Percentiles rank a stretch among this genome's conserved stretches.
phyloP scores from a whole-genome alignment of 176 grass and related monocot species.

The Triticum turgidum region DNA sequence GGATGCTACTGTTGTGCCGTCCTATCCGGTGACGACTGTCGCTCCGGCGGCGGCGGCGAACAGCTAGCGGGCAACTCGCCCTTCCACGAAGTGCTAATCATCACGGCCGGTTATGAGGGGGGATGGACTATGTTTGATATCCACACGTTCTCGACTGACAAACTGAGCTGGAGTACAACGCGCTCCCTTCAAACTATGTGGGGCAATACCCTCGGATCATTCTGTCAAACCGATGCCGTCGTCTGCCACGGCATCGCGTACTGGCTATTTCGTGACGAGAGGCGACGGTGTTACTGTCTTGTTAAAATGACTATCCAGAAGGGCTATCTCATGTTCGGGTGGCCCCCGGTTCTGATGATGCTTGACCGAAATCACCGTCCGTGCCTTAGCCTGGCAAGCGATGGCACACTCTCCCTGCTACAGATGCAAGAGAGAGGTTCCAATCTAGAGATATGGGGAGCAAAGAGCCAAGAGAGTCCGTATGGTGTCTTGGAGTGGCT shows the following conservation, averaged over 20 bases:
- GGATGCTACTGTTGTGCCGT: too few relatives aligned
- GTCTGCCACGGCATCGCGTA: not conserved
- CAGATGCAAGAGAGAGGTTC: not conserved
- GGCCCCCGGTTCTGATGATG: not conserved
- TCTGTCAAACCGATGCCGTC: not conserved
- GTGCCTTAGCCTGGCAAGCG: not conserved
- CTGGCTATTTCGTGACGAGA: not conserved
- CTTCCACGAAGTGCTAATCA: too few relatives aligned
- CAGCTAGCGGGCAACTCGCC: too few relatives aligned
- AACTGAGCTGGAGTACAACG: not conserved
- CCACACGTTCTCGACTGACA: not conserved
- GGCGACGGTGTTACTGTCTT: not conserved
- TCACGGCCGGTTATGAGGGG: not conserved
- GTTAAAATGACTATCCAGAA: rapidly evolving
- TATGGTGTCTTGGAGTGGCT: too few relatives aligned
- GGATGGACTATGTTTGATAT: not conserved
- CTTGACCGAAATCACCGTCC: too few relatives aligned
- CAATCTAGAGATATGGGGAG: too few relatives aligned
- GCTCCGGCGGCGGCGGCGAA: too few relatives aligned
- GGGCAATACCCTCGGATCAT: not conserved
- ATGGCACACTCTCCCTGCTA: not conserved
- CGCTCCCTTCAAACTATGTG: not conserved
- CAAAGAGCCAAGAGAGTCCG: too few relatives aligned
- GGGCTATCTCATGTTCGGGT: not conserved
- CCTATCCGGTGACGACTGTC: too few relatives aligned